Conservation (phyloP, 805 yeast genomes). For the Zygoascus bituminiphila region DNA sequence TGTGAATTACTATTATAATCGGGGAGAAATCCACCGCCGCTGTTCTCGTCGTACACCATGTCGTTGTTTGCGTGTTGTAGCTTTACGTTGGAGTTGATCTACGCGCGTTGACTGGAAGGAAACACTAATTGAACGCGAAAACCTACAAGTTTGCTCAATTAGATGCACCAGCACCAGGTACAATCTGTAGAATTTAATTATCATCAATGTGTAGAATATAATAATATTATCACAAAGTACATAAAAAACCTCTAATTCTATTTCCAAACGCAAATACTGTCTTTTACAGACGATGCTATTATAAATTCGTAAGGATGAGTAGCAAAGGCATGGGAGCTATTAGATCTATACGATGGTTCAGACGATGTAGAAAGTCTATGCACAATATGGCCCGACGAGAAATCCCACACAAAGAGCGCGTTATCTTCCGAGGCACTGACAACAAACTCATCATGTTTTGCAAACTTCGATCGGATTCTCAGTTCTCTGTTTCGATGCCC, state of each 20-base stretch:
- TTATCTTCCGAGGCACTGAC: slow-evolving; percentile 27
- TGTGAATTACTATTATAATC: not conserved
- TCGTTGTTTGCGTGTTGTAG: not conserved
- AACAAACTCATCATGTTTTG: slow-evolving; percentile 17
- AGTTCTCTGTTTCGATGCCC: slow-evolving; percentile 23
- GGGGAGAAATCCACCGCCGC: not conserved
- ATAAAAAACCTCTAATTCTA: not conserved
- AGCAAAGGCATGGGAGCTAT: slow-evolving; percentile 10
- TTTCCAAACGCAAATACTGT: not conserved
- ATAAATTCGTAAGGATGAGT: slow-evolving; percentile 5
- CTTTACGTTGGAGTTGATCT: not conserved
- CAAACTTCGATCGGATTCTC: slow-evolving; percentile 21
- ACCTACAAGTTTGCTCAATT: too few relatives aligned
- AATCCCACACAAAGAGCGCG: slow-evolving; percentile 23
- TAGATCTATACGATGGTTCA: not conserved
- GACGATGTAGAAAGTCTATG: slow-evolving; percentile 1
- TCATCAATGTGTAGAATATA: too few relatives aligned
- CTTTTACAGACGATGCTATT: not conserved
- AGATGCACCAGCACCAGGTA: too few relatives aligned
- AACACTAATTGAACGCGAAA: not conserved
- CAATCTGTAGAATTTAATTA: too few relatives aligned
- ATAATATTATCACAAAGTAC: not conserved
- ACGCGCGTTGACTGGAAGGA: not conserved
- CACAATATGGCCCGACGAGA: slow-evolving; percentile 14
- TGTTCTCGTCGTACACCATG: not conserved